Evolutionary conservation across 2,329 filamentous ascomycete species (phyloP), one percentile per base, ranked within the genome.

Genomic region (Apiospora kogelbergensis): DNA sequence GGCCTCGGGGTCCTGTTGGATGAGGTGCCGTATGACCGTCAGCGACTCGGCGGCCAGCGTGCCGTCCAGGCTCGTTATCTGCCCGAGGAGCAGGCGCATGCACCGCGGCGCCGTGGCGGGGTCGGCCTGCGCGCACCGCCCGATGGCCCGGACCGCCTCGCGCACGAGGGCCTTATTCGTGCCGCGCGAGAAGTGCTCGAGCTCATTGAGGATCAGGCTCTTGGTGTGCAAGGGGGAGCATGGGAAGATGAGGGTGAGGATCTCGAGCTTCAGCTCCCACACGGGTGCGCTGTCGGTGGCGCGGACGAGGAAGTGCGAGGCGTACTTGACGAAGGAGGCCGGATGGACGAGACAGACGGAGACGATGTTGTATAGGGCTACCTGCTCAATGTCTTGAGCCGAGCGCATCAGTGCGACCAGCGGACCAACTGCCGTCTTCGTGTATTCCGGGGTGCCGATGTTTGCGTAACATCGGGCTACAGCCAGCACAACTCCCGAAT

Each of bases 1-100:
- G 3, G 90, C 89, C 37, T 88, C 82, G 0, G 95, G 94, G 71
- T 97, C 90, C 75, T 97, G 93, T 77, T 99, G 96, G 67, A 99
- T 98, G 66, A 99, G 85, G 79, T 98, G 95, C 2, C 96, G 90
- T 71, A 99, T 96, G 2, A 98, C 96, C 3, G 97, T 98, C 69
- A 99, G 84, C 1, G 94, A 95, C 78, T 98, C 96, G 0, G 95
- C 95, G 0, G 97, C 95, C 26, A 98, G 84, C 30, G 91, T 94
- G 2, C 94, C 92, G 75, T 98, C 95, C 13, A 95, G 84, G 75
- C 93, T 96, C 15, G 93, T 93, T 66, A 98, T 94, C 76, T 98
- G 95, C 63, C 91, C 89, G 17, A 99, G 84, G 0, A 99, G 85
- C 9, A 99, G 85, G 33, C 90, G 89, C 71, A 99, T 84, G 78